Conservation (phyloP, 78 protist genomes). For the Creolimax fragrantissima region DNA sequence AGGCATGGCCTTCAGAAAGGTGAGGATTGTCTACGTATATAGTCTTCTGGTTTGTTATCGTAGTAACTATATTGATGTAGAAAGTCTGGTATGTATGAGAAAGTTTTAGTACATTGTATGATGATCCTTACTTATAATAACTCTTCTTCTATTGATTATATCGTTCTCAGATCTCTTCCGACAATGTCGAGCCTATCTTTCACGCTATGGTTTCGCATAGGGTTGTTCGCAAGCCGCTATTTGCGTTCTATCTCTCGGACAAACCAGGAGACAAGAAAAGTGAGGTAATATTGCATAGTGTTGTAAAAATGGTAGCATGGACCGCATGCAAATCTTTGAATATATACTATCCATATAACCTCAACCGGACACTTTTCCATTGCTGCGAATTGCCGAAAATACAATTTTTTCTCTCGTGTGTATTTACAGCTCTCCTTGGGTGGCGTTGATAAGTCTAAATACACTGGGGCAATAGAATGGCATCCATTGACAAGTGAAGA, state of each 20-base stretch:
- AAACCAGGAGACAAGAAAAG: background rate
- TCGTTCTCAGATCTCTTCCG: background rate
- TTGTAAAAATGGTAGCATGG: background rate
- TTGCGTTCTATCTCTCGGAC: conserved; percentile 15
- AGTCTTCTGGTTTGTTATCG: too few species aligned
- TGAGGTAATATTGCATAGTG: background rate
- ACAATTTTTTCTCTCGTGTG: too few species aligned
- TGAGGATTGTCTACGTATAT: too few species aligned
- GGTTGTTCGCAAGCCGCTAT: background rate
- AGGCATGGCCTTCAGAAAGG: conserved; percentile 10
- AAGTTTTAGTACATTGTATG: too few species aligned
- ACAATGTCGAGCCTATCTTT: background rate
- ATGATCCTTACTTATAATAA: too few species aligned
- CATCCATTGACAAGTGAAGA: background rate
- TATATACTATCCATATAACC: too few species aligned
- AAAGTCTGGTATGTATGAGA: too few species aligned
- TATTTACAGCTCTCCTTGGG: background rate
- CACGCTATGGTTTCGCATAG: background rate
- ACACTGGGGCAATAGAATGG: background rate
- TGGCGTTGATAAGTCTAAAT: background rate
- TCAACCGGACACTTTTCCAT: too few species aligned
- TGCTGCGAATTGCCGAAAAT: too few species aligned
- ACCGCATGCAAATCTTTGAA: background rate
- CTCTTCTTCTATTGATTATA: background rate
- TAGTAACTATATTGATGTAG: too few species aligned